Conservation (phyloP, 1,284 basidiomycete genomes). For the Mixia osmundae region DNA sequence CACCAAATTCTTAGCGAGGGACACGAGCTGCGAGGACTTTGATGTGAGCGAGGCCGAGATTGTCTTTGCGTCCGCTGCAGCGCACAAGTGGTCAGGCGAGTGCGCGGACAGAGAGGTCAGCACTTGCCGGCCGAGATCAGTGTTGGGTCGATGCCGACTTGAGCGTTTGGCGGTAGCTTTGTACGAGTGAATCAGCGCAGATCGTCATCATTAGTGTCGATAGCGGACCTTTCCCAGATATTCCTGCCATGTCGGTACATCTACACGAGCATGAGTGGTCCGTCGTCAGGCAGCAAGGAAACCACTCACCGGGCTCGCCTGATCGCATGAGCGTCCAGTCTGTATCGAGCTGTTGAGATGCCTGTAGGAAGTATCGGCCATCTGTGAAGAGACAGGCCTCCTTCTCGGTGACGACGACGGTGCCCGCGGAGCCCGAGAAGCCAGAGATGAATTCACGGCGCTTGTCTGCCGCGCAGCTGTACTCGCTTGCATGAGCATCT, state of each 20-base stretch:
- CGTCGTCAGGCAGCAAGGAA: constrained; percentile 1
- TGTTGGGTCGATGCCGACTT: constrained; percentile 59
- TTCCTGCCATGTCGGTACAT: constrained; percentile 74
- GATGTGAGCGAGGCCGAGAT: constrained; percentile 23
- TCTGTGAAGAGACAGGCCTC: constrained; percentile 63
- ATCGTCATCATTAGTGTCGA: neutral
- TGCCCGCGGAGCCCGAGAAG: constrained; percentile 66
- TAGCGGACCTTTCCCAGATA: constrained; percentile 43
- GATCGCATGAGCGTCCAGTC: constrained; percentile 90
- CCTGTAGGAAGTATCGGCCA: constrained; percentile 82
- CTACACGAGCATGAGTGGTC: constrained; percentile 22
- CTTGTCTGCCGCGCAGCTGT: constrained; percentile 50
- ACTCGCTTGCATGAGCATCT: constrained; percentile 62
- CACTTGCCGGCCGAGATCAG: constrained; percentile 28
- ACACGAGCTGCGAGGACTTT: constrained; percentile 36
- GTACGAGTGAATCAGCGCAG: no score
- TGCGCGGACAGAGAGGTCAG: neutral
- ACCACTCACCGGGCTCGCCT: constrained; percentile 51
- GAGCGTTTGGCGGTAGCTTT: constrained; percentile 37
- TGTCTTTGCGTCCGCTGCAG: neutral
- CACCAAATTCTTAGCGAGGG: constrained; percentile 46
- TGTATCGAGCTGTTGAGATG: constrained; percentile 60
- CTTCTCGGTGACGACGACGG: constrained; percentile 49
- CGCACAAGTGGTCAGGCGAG: neutral
- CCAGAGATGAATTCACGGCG: constrained; percentile 69